Evolutionary conservation across 75 land plant species (phyloP).

Genomic region (Cryptomeria japonica): DNA sequence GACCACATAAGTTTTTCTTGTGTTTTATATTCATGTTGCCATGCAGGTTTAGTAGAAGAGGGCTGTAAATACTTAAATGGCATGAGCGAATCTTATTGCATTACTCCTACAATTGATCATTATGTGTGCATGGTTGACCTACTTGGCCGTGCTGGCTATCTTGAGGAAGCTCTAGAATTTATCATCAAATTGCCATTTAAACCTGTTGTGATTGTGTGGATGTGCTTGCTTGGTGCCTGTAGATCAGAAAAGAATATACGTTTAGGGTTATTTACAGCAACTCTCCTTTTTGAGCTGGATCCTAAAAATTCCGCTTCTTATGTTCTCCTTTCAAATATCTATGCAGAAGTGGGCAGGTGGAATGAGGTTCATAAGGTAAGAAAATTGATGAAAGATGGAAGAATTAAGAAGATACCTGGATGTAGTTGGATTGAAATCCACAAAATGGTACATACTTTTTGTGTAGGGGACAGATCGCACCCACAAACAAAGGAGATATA

Average conservation of each 20-base stretch:
- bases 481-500: too few species aligned
- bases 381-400: background rate
- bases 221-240: conserved; percentile 3
- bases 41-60: conserved; percentile 9
- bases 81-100: background rate
- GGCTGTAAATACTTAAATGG: conserved; percentile 2
- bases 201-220: background rate
- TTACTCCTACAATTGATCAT: too few species aligned
- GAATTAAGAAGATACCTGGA: background rate
- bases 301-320: conserved; percentile 5
- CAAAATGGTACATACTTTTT: too few species aligned
- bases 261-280: conserved; percentile 2
- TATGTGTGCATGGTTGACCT: too few species aligned
- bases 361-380: background rate
- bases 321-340: conserved; percentile 14
- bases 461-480: too few species aligned
- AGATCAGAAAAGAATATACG: conserved; percentile 11
- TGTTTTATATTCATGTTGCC: conserved; percentile 13
- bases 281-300: too few species aligned
- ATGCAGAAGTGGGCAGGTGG: conserved; percentile 5
- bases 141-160: too few species aligned
- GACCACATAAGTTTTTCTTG: background rate
- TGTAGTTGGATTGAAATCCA: too few species aligned
- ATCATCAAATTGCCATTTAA: too few species aligned
- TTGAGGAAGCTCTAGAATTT: too few species aligned